phyloP scores from a whole-genome alignment of 2,329 filamentous ascomycete species.

The Pseudodiploospora longispora region DNA sequence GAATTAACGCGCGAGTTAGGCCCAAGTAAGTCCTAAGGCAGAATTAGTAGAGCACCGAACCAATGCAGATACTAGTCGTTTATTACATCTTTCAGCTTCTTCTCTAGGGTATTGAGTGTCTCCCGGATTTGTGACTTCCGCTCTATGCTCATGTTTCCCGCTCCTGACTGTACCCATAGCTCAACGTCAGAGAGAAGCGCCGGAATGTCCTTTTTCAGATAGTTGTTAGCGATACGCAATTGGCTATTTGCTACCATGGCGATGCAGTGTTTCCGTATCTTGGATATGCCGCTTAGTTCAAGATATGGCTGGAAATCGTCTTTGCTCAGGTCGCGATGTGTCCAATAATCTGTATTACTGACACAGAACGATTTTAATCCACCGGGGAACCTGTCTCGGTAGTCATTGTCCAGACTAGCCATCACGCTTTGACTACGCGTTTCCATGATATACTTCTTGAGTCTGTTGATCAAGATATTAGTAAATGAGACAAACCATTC shows the following conservation, averaged over 20 bases:
- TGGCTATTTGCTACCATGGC: slow-evolving; percentile 36
- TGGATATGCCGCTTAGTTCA: slow-evolving; percentile 32
- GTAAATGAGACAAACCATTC: no score
- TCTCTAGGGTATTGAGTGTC: slow-evolving; percentile 24
- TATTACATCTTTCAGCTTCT: background rate
- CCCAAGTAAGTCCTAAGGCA: background rate
- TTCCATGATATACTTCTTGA: slow-evolving; percentile 26
- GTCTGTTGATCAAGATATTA: slow-evolving; percentile 11
- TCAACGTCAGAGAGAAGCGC: slow-evolving; percentile 30
- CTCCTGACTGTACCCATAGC: slow-evolving; percentile 37
- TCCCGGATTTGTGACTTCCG: slow-evolving; percentile 24
- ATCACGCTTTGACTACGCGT: slow-evolving; percentile 30
- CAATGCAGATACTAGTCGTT: background rate
- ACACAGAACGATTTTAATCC: slow-evolving; percentile 33
- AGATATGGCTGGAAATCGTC: slow-evolving; percentile 23
- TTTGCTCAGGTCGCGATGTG: slow-evolving; percentile 19
- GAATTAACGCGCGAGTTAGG: background rate
- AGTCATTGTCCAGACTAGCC: slow-evolving; percentile 18
- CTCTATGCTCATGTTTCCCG: slow-evolving; percentile 28
- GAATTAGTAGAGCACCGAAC: no score
- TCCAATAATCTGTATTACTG: slow-evolving; percentile 36
- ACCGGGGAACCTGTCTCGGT: slow-evolving; percentile 16
- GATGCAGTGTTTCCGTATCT: slow-evolving; percentile 34
- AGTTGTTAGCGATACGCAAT: slow-evolving; percentile 24
- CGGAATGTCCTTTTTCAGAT: slow-evolving; percentile 33